A percentile compares a stretch with the other conserved stretches of the same genome.
Evolutionary conservation across 2,329 filamentous ascomycete species (phyloP).

Genomic region (Sclerotinia sclerotiorum): DNA sequence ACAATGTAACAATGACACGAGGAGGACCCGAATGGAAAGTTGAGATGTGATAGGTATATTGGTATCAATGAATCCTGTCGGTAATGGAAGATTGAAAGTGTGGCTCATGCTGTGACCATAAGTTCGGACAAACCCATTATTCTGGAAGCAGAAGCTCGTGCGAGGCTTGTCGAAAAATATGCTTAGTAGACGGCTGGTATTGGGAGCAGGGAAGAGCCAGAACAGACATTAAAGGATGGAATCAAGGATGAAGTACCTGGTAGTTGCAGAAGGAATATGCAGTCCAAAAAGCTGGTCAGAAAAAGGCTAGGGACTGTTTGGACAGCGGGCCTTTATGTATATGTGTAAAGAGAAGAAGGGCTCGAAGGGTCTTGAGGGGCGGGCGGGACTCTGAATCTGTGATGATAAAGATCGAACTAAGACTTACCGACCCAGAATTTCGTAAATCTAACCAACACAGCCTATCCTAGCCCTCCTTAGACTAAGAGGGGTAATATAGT

Average conservation of each 20-base stretch:
- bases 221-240: conserved; percentile 31
- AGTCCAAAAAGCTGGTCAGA: conserved; percentile 16
- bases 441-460: neutral
- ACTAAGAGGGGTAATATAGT: neutral
- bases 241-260: conserved; percentile 33
- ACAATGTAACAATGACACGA: conserved; percentile 25
- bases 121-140: conserved; percentile 37
- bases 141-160: conserved; percentile 39
- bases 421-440: conserved; percentile 1
- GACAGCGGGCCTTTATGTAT: conserved; percentile 24
- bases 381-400: neutral
- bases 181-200: conserved; percentile 31
- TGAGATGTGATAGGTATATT: conserved; percentile 30
- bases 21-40: conserved; percentile 27
- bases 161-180: conserved; percentile 26
- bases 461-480: neutral
- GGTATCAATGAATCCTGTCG: conserved; percentile 29
- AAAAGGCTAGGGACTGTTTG: conserved; percentile 33
- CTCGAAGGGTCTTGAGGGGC: neutral
- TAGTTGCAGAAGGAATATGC: conserved; percentile 34
- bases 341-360: conserved; percentile 1
- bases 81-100: conserved; percentile 33
- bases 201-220: conserved; percentile 11
- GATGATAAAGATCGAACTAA: conserved; percentile 1
- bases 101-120: conserved; percentile 39